phyloP scores from a whole-genome alignment of 2,329 filamentous ascomycete species.

The Aspergillus jensenii region DNA sequence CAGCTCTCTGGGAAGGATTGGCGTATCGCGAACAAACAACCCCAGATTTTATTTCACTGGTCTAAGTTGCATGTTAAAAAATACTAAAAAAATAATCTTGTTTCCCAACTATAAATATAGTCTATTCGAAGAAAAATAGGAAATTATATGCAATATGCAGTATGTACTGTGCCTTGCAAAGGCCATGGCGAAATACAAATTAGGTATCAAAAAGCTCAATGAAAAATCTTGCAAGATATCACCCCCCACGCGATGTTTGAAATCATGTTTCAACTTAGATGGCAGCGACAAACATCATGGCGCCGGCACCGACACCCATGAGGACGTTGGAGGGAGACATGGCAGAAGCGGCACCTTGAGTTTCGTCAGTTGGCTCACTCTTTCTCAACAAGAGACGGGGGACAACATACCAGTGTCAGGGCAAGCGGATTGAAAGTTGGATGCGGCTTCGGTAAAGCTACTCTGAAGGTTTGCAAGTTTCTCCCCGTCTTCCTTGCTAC shows the following conservation, averaged over 20 bases:
- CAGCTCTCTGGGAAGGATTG: not conserved
- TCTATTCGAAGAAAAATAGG: not conserved
- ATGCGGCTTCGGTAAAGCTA: not conserved
- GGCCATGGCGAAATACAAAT: not conserved
- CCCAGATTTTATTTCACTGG: not conserved
- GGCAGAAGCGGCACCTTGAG: not conserved
- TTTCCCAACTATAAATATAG: not conserved
- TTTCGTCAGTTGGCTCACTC: not conserved
- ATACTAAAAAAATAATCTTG: not conserved
- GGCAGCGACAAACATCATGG: not conserved
- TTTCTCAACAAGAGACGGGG: not conserved
- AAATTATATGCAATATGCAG: not conserved
- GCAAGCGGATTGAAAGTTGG: not conserved
- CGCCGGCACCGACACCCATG: slow-evolving; percentile 7
- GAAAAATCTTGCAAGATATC: not conserved
- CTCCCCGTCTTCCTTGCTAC: no score
- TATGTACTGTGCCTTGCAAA: not conserved
- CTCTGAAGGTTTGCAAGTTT: no score
- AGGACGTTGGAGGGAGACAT: not conserved
- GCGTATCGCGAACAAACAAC: not conserved
- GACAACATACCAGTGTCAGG: not conserved
- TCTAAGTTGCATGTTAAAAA: not conserved
- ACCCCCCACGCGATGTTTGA: not conserved
- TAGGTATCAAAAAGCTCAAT: not conserved
- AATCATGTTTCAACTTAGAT: not conserved